Conservation (phyloP, 2,329 filamentous ascomycete genomes). For the Xenoacremonium recifei region DNA sequence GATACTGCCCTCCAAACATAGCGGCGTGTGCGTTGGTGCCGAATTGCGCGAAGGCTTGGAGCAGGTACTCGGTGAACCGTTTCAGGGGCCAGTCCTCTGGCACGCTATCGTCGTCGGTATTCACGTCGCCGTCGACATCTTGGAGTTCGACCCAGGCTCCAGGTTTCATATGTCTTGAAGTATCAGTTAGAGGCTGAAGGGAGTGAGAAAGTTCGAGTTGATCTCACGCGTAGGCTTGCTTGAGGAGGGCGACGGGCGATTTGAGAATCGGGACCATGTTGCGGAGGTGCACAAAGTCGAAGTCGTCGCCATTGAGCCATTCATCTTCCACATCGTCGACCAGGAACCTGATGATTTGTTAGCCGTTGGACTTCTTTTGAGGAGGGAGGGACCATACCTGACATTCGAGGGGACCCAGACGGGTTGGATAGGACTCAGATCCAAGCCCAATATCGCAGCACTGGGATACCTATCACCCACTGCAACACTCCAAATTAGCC, state of each 20-base stretch:
- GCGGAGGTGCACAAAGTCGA: conserved; percentile 61
- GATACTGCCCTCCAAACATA: conserved; percentile 35
- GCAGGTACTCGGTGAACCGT: conserved; percentile 32
- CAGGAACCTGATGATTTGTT: conserved; percentile 41
- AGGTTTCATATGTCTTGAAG: conserved; percentile 36
- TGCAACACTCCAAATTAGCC: conserved; percentile 1
- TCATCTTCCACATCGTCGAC: conserved; percentile 35
- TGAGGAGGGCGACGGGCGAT: conserved; percentile 27
- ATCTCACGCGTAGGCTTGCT: conserved; percentile 29
- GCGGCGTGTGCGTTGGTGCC: conserved; percentile 38
- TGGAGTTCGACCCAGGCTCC: conserved; percentile 47
- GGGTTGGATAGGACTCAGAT: conserved; percentile 58
- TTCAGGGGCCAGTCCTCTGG: conserved; percentile 33
- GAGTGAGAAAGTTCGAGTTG: conserved; percentile 33
- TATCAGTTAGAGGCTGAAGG: not conserved
- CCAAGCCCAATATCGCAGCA: conserved; percentile 47
- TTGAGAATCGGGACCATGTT: conserved; percentile 46
- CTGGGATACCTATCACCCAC: conserved; percentile 43
- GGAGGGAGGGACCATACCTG: conserved; percentile 19
- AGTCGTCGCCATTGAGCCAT: conserved; percentile 48
- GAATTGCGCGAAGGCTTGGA: conserved; percentile 36
- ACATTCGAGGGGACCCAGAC: conserved; percentile 46
- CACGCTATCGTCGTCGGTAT: conserved; percentile 35
- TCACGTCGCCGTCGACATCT: conserved; percentile 41
- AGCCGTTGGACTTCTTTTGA: not conserved